Evolutionary conservation across 2,329 filamentous ascomycete genomes (phyloP).

Genomic region (Seiridium unicorne): DNA sequence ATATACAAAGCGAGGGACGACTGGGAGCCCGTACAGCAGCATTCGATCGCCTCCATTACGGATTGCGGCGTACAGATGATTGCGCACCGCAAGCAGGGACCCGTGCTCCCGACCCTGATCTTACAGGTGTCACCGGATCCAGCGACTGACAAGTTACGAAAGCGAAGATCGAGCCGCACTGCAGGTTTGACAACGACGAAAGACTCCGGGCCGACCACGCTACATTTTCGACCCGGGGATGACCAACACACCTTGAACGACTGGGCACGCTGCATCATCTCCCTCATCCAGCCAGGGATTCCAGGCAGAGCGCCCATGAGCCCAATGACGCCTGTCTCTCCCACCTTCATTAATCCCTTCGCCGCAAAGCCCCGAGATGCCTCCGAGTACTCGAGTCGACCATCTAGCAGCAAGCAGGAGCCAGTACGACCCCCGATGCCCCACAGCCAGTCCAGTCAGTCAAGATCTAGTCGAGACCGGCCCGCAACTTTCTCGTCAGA

Average conservation of each 20-base stretch:
- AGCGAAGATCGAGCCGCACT: constrained; percentile 63
- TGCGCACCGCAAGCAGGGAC: constrained; percentile 61
- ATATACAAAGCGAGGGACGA: constrained; percentile 61
- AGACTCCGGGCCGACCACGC: constrained; percentile 44
- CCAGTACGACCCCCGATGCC: constrained; percentile 34
- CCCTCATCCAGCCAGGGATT: constrained; percentile 36
- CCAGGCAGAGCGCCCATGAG: constrained; percentile 42
- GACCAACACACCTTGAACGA: constrained; percentile 55
- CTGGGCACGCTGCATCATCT: constrained; percentile 55
- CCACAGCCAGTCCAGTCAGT: constrained; percentile 48
- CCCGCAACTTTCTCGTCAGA: constrained; percentile 54
- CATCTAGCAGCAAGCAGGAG: constrained; percentile 37
- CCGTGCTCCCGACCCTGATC: constrained; percentile 57
- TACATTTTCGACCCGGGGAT: constrained; percentile 59
- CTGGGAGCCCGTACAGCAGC: constrained; percentile 51
- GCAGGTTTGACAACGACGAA: constrained; percentile 53
- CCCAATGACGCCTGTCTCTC: constrained; percentile 52
- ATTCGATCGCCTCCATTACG: constrained; percentile 48
- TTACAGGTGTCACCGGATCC: constrained; percentile 52
- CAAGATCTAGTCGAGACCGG: constrained; percentile 44
- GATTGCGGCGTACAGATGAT: constrained; percentile 60
- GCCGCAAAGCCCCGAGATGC: constrained; percentile 36
- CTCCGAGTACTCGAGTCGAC: constrained; percentile 36
- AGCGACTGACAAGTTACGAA: constrained; percentile 57
- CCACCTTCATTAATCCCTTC: constrained; percentile 55